phyloP scores from a whole-genome alignment of 108 stramenopile genomes.

The Skeletonema marinoi region DNA sequence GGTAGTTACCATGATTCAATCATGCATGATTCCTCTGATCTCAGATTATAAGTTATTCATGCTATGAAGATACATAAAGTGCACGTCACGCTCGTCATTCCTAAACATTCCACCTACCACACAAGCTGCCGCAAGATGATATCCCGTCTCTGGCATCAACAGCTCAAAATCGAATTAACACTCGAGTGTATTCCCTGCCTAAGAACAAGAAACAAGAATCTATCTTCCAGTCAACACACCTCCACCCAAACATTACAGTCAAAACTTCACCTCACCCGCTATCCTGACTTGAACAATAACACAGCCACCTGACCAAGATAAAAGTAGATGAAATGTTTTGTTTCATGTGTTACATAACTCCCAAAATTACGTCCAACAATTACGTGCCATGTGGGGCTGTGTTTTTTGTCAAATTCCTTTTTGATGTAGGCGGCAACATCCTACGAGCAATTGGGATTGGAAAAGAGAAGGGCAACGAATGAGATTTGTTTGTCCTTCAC shows the following conservation, averaged over 20 bases:
- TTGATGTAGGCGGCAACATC: conserved; percentile 99
- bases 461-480: neutral
- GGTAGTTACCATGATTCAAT: neutral
- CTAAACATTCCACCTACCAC: neutral
- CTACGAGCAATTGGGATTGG: conserved; percentile 34
- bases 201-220: neutral
- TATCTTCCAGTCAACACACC: neutral
- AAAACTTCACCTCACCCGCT: conserved; percentile 9
- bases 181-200: neutral
- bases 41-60: neutral
- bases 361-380: conserved; percentile 94
- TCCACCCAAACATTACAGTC: neutral
- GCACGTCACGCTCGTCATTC: neutral
- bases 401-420: conserved; percentile 99
- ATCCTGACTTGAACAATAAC: conserved; percentile 98
- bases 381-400: conserved; percentile 97
- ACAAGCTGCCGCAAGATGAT: neutral
- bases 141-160: neutral
- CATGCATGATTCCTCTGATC: neutral
- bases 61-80: neutral
- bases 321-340: conserved; percentile 99
- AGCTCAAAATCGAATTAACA: neutral
- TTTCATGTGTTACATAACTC: conserved; percentile 96
- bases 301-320: conserved; percentile 99
- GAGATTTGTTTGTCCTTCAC: neutral